A percentile compares a stretch with the other conserved stretches of the same genome.
phyloP scores from a whole-genome alignment of 495 filamentous ascomycete genomes.

The Aspergillus bridgeri region DNA sequence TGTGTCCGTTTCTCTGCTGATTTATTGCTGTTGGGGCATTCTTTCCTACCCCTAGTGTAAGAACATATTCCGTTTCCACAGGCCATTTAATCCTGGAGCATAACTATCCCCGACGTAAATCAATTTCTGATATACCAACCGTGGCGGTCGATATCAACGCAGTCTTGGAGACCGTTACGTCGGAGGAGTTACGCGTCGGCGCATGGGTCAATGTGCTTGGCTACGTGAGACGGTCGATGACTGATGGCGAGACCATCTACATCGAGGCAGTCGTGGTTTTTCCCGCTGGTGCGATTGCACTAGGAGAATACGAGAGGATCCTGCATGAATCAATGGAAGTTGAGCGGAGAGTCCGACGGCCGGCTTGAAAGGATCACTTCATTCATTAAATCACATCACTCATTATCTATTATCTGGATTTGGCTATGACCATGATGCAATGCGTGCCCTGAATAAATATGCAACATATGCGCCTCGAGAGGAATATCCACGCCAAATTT shows the following conservation, averaged over 20 bases:
- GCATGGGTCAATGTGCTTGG: constrained; percentile 90
- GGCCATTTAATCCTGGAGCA: constrained; percentile 67
- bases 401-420: constrained; percentile 11
- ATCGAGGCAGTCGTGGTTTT: constrained; percentile 68
- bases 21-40: neutral
- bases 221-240: constrained; percentile 52
- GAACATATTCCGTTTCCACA: constrained; percentile 56
- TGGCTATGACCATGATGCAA: neutral
- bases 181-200: constrained; percentile 66
- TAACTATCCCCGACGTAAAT: constrained; percentile 48
- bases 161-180: constrained; percentile 60
- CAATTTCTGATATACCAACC: constrained; percentile 22
- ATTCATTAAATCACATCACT: too few relatives aligned
- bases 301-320: constrained; percentile 60
- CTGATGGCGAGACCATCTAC: constrained; percentile 20
- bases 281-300: constrained; percentile 58
- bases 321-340: constrained; percentile 33
- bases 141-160: constrained; percentile 68
- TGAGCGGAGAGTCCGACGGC: constrained; percentile 22
- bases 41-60: constrained; percentile 51
- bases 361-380: constrained; percentile 9
- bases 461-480: constrained; percentile 2
- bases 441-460: neutral
- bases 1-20: neutral
- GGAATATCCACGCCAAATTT: neutral